Conservation (phyloP, 2,329 filamentous ascomycete genomes). For the Nigrospora osmanthi region DNA sequence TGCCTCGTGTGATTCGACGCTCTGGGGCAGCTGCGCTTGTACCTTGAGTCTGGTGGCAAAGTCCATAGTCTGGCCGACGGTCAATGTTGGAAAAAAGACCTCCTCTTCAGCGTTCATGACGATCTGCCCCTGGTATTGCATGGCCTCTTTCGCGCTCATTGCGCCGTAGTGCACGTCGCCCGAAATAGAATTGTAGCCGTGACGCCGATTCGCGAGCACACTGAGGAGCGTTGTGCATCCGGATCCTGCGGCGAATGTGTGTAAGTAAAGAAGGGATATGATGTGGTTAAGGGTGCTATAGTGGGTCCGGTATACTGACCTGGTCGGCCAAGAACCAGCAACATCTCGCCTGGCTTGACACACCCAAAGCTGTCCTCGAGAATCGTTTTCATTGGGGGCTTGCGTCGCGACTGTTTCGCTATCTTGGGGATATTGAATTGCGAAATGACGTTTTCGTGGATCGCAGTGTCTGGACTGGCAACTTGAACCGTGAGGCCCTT, state of each 20-base stretch:
- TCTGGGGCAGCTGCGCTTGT: background rate
- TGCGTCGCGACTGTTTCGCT: constrained; percentile 43
- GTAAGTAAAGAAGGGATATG: too few species aligned
- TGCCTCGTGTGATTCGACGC: background rate
- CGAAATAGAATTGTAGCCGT: constrained; percentile 43
- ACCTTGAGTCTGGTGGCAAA: constrained; percentile 42
- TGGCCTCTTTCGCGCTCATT: constrained; percentile 47
- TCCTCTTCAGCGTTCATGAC: constrained; percentile 69
- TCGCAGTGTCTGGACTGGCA: constrained; percentile 50
- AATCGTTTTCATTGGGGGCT: constrained; percentile 32
- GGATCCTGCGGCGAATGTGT: constrained; percentile 14
- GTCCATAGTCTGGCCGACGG: constrained; percentile 64
- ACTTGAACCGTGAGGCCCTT: constrained; percentile 56
- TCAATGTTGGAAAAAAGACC: constrained; percentile 62
- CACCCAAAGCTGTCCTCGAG: constrained; percentile 4
- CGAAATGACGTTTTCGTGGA: constrained; percentile 57
- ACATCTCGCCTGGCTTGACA: constrained; percentile 34
- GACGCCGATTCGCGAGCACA: constrained; percentile 24
- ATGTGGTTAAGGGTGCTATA: too few species aligned
- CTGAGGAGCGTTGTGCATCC: constrained; percentile 48
- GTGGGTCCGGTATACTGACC: constrained; percentile 13
- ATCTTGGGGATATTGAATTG: constrained; percentile 48
- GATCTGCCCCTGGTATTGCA: constrained; percentile 23
- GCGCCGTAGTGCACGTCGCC: constrained; percentile 20
- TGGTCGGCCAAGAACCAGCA: constrained; percentile 38